These are phyloP conservation scores for Blastobotrys terrestris DNA, from an alignment of 805 yeast genomes.

Conservation along the genomic window DNA sequence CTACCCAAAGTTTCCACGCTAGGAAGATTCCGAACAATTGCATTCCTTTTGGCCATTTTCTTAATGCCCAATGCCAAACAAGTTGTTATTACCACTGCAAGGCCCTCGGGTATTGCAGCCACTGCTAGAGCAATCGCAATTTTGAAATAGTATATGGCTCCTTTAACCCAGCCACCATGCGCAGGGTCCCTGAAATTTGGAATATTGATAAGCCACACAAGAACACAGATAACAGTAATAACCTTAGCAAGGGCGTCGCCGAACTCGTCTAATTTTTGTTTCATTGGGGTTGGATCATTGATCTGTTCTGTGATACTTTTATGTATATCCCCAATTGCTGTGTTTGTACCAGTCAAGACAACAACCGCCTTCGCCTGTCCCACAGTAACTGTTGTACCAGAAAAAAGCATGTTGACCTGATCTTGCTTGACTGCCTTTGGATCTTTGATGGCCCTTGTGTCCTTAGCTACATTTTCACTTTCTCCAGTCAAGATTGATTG, in stretches of 20 bases:
- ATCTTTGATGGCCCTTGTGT: constrained; percentile 81
- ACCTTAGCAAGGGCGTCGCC: constrained; percentile 82
- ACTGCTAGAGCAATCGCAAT: constrained; percentile 45
- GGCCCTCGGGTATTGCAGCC: constrained; percentile 78
- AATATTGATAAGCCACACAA: constrained; percentile 81
- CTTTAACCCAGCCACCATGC: constrained; percentile 42
- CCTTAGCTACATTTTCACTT: constrained; percentile 82
- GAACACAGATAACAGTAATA: constrained; percentile 78
- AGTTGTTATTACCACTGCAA: constrained; percentile 97
- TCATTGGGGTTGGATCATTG: constrained; percentile 37
- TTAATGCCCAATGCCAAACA: constrained; percentile 98
- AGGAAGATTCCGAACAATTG: constrained; percentile 69
- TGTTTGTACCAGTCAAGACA: constrained; percentile 91
- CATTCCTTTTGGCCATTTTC: constrained; percentile 50
- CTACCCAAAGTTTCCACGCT: constrained; percentile 73
- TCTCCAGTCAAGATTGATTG: constrained; percentile 98
- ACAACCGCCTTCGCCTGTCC: constrained; percentile 94
- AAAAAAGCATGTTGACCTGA: constrained; percentile 38
- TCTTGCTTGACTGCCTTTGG: constrained; percentile 47
- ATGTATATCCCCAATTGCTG: constrained; percentile 96
- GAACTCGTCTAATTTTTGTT: constrained; percentile 49
- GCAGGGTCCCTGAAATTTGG: constrained; percentile 37
- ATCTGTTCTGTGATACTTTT: constrained; percentile 52
- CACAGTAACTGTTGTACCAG: constrained; percentile 42
- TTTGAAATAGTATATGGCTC: constrained; percentile 40